Conservation (phyloP, 2,329 filamentous ascomycete species). For the Didymella exigua region DNA sequence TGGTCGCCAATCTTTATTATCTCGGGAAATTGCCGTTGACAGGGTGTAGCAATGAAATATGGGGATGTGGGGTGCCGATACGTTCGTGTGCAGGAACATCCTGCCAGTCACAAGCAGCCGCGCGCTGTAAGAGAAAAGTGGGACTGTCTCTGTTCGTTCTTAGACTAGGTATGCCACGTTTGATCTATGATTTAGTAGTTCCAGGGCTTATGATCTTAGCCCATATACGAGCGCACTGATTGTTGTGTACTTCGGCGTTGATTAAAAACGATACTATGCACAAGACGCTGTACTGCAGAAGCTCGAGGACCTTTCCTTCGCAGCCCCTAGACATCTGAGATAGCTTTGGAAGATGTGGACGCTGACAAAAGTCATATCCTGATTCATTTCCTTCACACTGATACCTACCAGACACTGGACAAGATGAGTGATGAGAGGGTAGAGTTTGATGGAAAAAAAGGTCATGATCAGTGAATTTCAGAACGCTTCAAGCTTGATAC, state of each 20-base stretch:
- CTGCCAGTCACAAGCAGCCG: no score
- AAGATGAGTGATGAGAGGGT: neutral
- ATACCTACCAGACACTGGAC: constrained; percentile 33
- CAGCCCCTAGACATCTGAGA: neutral
- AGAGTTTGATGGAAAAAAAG: neutral
- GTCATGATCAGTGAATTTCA: neutral
- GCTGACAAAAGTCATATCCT: constrained; percentile 26
- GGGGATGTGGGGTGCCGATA: no score
- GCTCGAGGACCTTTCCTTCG: neutral
- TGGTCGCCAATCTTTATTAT: no score
- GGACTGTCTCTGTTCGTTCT: neutral
- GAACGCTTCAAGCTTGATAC: no score
- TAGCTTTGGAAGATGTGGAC: constrained; percentile 21
- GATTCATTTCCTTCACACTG: constrained; percentile 35
- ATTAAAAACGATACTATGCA: neutral
- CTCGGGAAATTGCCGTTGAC: no score
- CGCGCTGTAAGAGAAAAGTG: neutral
- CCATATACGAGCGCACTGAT: neutral
- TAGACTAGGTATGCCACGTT: neutral
- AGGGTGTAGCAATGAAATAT: no score
- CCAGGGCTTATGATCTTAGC: neutral
- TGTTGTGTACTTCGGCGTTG: neutral
- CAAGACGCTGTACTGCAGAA: neutral
- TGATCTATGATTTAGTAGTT: neutral
- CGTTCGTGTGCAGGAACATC: no score